These are phyloP conservation scores for Lasiosphaeriaceae sp. DNA, from an alignment of 495 filamentous ascomycete genomes.

Conservation along the genomic window DNA sequence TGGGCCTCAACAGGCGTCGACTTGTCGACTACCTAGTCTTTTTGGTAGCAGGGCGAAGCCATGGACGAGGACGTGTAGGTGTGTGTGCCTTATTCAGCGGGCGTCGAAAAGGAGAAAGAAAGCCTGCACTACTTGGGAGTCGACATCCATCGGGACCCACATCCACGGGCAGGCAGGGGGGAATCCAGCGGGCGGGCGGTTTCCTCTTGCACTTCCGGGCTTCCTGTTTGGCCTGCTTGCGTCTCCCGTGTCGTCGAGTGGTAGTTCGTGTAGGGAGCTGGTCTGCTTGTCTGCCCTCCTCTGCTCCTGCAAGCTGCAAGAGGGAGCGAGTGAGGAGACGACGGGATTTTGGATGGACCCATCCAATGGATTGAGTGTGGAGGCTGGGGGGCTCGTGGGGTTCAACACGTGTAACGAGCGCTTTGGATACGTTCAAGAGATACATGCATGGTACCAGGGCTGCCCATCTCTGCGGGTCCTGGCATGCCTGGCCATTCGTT, in stretches of 20 bases:
- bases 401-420: conserved; percentile 23
- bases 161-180: too few relatives aligned
- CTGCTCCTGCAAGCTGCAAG: background rate
- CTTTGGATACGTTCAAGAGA: conserved; percentile 10
- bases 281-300: too few relatives aligned
- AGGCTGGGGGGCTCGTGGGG: conserved; percentile 12
- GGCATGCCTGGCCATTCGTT: background rate
- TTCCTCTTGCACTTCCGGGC: background rate
- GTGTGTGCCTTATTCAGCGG: too few relatives aligned
- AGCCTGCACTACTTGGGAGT: too few relatives aligned
- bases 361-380: background rate
- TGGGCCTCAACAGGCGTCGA: background rate
- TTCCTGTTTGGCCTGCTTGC: background rate
- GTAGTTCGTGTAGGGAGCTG: too few relatives aligned
- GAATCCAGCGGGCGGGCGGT: too few relatives aligned
- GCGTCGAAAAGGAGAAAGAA: too few relatives aligned
- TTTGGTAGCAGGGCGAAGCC: too few relatives aligned
- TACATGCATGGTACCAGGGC: conserved; percentile 5
- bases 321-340: background rate
- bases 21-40: background rate
- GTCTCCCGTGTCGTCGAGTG: background rate
- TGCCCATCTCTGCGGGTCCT: background rate
- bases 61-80: too few relatives aligned
- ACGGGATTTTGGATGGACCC: too few relatives aligned
- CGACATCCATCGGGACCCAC: too few relatives aligned